Evolutionary conservation across 2,329 filamentous ascomycete species (phyloP), one percentile per base, ranked within the genome.

Genomic region (Aspergillus ibericus): DNA sequence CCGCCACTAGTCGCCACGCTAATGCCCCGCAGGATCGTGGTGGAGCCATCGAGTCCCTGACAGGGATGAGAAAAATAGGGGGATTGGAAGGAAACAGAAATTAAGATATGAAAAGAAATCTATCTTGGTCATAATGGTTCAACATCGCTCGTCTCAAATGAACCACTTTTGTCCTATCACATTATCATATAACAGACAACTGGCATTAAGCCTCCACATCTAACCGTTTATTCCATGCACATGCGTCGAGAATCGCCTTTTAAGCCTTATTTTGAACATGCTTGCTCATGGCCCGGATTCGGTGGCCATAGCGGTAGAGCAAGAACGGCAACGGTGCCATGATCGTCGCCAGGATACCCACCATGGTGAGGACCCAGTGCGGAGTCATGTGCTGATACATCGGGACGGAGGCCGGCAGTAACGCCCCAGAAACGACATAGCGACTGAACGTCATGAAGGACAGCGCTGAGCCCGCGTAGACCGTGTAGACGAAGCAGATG

Each of bases 301-400:
- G 49, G 18, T 27, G 20, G 8, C 49, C 49, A 15, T 51, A 51
- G 18, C 36, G 34, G 34, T 38, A 25, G 8, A 51, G 34, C 20
- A 51, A n/a, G 15, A 51, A 51, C 15, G 49, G 49, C 49, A 51
- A 25, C 5, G 49, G 49, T 2, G 49, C 49, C 49, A 51, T 51
- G 8, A 51, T 51, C 9, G 49, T 51, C 13, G 49, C 34, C 34
- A 51, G 29, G 34, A 51, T 51, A 16, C 49, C 49, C 18, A 51
- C 49, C 49, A 51, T 35, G 25, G 49, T 51, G 49, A 51, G 49
- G n/a, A 51, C 49, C 49, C 49, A 51, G 49, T 51, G 49, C 0
- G 49, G 49, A 25, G 49, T 51, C 49, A 51, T 51, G 20, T 51
- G 49, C 22, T 51, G 49, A 18, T 51, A 51, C 49, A 51, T 51